Conservation (phyloP, 441 rosid species). For the Gossypium laxum region DNA sequence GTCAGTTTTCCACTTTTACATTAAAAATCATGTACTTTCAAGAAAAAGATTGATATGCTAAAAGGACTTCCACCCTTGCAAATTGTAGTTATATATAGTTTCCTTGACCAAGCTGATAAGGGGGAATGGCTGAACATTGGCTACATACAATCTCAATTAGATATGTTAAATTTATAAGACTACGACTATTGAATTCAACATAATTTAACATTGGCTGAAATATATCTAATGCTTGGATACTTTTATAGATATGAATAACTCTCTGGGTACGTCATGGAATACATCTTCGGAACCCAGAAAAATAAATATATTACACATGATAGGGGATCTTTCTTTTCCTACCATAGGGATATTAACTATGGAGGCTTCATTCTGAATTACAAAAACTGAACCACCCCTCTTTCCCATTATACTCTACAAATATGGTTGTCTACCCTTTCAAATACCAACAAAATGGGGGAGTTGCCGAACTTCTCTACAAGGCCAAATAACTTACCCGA, state of each 20-base stretch:
- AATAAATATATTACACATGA: neutral
- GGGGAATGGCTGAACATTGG: too few species aligned
- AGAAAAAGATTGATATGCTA: too few species aligned
- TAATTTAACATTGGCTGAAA: too few species aligned
- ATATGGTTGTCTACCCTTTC: neutral
- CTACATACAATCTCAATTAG: too few species aligned
- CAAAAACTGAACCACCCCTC: neutral
- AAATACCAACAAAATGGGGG: neutral
- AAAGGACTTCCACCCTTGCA: too few species aligned
- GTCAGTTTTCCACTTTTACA: too few species aligned
- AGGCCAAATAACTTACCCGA: neutral
- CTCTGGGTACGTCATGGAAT: neutral
- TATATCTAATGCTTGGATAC: neutral
- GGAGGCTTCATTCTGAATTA: neutral
- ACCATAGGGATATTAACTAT: neutral
- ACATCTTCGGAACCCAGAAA: neutral
- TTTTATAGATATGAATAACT: too few species aligned
- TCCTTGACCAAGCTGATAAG: too few species aligned
- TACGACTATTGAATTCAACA: neutral
- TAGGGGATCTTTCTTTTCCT: neutral
- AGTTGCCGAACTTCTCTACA: neutral
- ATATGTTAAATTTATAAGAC: neutral
- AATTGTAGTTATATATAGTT: too few species aligned
- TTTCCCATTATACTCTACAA: neutral
- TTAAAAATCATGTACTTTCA: too few species aligned